A percentile compares a stretch with the other conserved stretches of the same genome.
Conservation (phyloP, 2,329 filamentous ascomycete genomes). For the Xylaria sp. region DNA sequence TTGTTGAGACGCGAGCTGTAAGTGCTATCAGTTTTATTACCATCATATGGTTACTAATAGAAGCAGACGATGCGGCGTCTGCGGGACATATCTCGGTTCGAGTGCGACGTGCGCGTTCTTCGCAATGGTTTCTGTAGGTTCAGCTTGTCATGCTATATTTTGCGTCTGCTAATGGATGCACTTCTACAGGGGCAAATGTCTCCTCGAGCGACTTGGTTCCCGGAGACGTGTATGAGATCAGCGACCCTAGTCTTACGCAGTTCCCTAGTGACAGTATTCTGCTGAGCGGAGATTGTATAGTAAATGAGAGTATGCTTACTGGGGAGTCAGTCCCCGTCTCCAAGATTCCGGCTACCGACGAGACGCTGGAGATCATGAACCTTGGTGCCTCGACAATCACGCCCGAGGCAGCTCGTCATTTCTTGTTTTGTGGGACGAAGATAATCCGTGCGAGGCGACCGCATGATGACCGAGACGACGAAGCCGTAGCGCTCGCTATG, state of each 20-base stretch:
- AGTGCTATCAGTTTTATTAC: constrained; percentile 47
- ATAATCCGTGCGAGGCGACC: constrained; percentile 90
- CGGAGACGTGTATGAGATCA: constrained; percentile 96
- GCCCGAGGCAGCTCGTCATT: constrained; percentile 84
- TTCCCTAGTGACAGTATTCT: constrained; percentile 93
- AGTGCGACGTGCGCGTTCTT: constrained; percentile 93
- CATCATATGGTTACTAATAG: constrained; percentile 27
- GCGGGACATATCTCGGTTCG: constrained; percentile 90
- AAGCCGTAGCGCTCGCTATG: constrained; percentile 90
- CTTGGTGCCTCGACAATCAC: constrained; percentile 83
- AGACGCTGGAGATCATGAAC: constrained; percentile 79
- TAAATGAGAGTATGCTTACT: constrained; percentile 99
- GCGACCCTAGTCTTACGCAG: constrained; percentile 86
- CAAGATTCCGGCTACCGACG: constrained; percentile 84
- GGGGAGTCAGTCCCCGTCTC: constrained; percentile 97
- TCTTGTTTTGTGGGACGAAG: constrained; percentile 94
- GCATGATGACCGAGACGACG: constrained; percentile 84
- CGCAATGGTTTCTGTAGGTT: constrained; percentile 89
- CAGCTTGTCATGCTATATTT: background rate
- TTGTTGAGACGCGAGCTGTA: constrained; percentile 87
- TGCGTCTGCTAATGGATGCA: constrained; percentile 42
- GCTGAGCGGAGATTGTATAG: constrained; percentile 93
- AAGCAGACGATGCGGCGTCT: constrained; percentile 84
- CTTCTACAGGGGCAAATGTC: constrained; percentile 76
- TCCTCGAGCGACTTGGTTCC: constrained; percentile 90